A percentile compares a stretch with the other conserved stretches of the same genome.
These are phyloP conservation scores for Erodium maritimum DNA, from an alignment of 345 rosid species.

Conservation along the genomic window DNA sequence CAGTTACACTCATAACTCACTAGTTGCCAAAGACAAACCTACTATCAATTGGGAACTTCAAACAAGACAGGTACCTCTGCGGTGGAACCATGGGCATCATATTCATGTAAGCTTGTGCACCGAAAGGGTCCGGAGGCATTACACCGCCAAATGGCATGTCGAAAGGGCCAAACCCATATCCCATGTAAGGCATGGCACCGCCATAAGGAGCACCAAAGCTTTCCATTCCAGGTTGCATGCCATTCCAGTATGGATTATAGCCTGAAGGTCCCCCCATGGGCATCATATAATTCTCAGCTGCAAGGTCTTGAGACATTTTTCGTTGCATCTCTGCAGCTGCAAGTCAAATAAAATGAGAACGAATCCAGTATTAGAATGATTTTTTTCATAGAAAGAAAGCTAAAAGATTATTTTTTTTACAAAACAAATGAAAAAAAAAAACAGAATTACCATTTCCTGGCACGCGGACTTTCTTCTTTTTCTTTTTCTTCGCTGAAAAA, in stretches of 20 bases:
- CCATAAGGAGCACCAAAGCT: constrained; percentile 42
- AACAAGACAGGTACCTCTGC: constrained; percentile 24
- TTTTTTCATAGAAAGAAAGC: not conserved
- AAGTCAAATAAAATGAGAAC: not conserved
- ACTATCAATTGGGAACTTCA: not conserved
- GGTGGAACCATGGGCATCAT: constrained; percentile 61
- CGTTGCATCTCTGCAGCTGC: constrained; percentile 49
- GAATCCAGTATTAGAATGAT: not conserved
- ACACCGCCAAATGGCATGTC: constrained; percentile 51
- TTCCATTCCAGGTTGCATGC: constrained; percentile 74
- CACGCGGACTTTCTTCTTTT: constrained; percentile 61
- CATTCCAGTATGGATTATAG: constrained; percentile 61
- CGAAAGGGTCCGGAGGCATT: constrained; percentile 55
- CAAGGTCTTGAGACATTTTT: constrained; percentile 52
- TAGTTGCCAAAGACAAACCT: not conserved
- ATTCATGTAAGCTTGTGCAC: constrained; percentile 42
- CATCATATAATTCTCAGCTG: constrained; percentile 77
- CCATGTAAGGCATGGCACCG: constrained; percentile 47
- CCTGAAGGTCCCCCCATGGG: constrained; percentile 56
- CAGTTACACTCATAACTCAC: not conserved
- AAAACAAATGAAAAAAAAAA: constrained; percentile 1
- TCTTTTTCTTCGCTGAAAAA: constrained; percentile 64
- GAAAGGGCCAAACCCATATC: constrained; percentile 47
- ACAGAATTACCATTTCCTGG: constrained; percentile 42
- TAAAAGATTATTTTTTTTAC: constrained; percentile 1